Percentiles rank a stretch among this genome's conserved stretches.
Conservation (phyloP, 2,329 filamentous ascomycete species). For the Truncatella angustata region DNA sequence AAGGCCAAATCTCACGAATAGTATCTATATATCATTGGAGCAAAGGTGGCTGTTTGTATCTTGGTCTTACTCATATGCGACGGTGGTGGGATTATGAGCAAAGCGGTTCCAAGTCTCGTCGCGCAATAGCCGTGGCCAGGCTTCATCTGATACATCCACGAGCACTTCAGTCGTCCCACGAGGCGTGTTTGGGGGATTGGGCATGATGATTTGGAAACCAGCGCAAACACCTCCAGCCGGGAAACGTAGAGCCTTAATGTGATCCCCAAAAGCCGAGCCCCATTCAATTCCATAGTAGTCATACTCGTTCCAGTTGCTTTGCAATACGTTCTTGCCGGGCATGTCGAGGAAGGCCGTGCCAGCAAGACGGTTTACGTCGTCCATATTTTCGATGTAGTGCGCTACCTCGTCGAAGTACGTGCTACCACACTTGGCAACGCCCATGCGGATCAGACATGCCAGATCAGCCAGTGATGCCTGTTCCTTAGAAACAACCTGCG, state of each 20-base stretch:
- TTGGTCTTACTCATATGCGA: conserved; percentile 1
- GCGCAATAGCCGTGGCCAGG: neutral
- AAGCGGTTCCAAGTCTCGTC: conserved; percentile 7
- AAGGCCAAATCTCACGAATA: too few relatives aligned
- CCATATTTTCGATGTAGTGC: conserved; percentile 27
- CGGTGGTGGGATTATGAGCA: conserved; percentile 1
- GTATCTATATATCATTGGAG: too few relatives aligned
- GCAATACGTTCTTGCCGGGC: conserved; percentile 31
- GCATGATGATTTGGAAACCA: conserved; percentile 12
- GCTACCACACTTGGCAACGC: conserved; percentile 27
- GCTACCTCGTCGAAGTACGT: conserved; percentile 29
- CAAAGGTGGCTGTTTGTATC: too few relatives aligned
- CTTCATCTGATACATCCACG: conserved; percentile 3
- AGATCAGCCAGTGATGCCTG: conserved; percentile 28
- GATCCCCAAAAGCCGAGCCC: conserved; percentile 27
- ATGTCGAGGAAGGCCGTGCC: conserved; percentile 34
- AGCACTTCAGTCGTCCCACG: conserved; percentile 7
- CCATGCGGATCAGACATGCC: conserved; percentile 31
- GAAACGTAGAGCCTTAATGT: conserved; percentile 28
- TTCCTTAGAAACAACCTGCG: conserved; percentile 25
- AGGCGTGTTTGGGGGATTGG: conserved; percentile 3
- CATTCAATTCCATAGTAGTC: conserved; percentile 31
- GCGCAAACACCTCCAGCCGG: conserved; percentile 17
- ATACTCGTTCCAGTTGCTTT: conserved; percentile 33
- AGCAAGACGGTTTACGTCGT: conserved; percentile 29